A percentile compares a stretch with the other conserved stretches of the same genome.
Evolutionary conservation across 208 protist species (phyloP).

Genomic region (Acanthamoeba triangularis): DNA sequence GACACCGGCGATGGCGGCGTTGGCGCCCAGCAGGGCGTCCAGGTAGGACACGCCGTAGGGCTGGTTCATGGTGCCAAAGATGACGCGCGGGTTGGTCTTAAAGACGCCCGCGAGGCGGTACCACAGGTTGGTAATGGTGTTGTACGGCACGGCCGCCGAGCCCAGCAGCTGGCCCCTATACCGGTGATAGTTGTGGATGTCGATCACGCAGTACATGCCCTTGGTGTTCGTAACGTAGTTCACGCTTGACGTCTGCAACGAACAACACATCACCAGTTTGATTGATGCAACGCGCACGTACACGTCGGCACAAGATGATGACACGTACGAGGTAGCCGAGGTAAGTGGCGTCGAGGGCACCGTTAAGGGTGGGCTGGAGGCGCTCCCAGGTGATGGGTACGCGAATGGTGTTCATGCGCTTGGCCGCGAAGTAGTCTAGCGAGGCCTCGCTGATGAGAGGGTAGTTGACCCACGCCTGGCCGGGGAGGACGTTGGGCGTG

Average conservation of each 20-base stretch:
- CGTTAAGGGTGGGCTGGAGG: background rate
- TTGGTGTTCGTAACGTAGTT: constrained; percentile 48
- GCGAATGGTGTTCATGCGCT: constrained; percentile 3
- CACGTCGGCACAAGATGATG: background rate
- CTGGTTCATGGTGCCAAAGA: constrained; percentile 36
- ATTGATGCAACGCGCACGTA: too few relatives aligned
- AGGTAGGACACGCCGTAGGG: background rate
- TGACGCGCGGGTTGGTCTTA: background rate
- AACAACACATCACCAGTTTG: background rate
- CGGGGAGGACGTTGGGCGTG: background rate
- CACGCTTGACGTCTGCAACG: background rate
- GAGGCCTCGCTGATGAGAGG: background rate
- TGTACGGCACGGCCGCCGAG: background rate
- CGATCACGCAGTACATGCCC: constrained; percentile 38
- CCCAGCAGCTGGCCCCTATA: constrained; percentile 19
- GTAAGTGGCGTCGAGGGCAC: background rate
- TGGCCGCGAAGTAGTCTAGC: background rate
- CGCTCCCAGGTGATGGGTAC: background rate
- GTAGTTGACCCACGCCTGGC: background rate
- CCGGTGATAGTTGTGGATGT: background rate
- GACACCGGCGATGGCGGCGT: constrained; percentile 3
- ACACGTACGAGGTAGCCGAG: background rate
- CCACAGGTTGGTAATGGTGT: constrained; percentile 47
- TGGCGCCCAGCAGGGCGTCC: background rate
- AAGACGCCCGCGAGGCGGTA: background rate